These are phyloP conservation scores for Ricinus communis DNA, from an alignment of 345 rosid species.

Conservation along the genomic window DNA sequence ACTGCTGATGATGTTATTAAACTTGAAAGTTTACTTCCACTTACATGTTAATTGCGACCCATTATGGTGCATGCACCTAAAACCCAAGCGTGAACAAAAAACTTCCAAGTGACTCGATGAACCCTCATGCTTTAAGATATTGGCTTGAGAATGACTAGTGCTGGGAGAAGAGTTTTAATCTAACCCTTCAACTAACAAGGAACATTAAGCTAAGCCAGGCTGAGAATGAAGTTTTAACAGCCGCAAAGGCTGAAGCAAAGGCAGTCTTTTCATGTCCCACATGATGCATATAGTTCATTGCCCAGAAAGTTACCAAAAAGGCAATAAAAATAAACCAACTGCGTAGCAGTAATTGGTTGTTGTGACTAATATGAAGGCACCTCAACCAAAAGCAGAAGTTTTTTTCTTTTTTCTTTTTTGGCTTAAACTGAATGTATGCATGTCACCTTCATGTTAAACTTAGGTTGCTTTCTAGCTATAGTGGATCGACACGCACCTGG, in stretches of 20 bases:
- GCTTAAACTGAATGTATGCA: neutral
- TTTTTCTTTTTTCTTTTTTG: no score
- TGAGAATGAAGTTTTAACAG: constrained; percentile 27
- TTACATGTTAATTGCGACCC: no score
- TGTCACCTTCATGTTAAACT: constrained; percentile 17
- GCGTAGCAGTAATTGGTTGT: neutral
- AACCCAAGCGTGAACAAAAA: neutral
- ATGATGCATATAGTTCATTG: constrained; percentile 8
- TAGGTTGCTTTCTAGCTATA: constrained; percentile 20
- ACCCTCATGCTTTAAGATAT: neutral
- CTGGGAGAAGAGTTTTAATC: neutral
- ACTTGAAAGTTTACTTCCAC: no score
- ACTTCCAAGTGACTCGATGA: no score
- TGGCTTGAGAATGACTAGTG: neutral
- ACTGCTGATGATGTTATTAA: no score
- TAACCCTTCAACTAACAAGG: constrained; percentile 14
- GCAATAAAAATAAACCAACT: neutral
- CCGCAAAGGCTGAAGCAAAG: constrained; percentile 14
- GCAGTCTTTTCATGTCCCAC: constrained; percentile 1
- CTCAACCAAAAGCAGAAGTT: neutral
- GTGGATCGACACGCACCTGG: neutral
- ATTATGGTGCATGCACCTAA: neutral
- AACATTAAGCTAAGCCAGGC: constrained; percentile 2
- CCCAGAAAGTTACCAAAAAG: neutral
- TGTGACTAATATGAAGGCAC: constrained; percentile 1